phyloP scores from a whole-genome alignment of 163 green algal genomes.

The Botryococcus braunii region DNA sequence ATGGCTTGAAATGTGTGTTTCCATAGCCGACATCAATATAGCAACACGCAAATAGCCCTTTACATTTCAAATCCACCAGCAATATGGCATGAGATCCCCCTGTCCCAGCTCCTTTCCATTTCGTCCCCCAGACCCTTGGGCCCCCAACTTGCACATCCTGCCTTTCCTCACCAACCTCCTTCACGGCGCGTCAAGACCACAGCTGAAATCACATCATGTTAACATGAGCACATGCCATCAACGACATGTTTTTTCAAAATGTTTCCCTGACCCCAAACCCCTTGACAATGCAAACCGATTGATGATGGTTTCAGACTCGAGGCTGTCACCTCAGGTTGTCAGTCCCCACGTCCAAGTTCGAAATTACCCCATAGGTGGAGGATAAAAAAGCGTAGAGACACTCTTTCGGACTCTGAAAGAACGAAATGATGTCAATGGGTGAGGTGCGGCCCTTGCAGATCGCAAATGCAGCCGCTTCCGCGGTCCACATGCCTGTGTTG shows the following conservation, averaged over 20 bases:
- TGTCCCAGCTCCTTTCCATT: background rate
- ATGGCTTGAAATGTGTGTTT: too few species aligned
- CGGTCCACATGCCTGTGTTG: conserved; percentile 47
- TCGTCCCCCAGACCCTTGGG: background rate
- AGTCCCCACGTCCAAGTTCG: conserved; percentile 42
- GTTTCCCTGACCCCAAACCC: background rate
- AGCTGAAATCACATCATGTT: background rate
- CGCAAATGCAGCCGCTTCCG: conserved; percentile 35
- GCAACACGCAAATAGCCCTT: background rate
- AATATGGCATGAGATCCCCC: background rate
- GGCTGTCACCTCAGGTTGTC: conserved; percentile 33
- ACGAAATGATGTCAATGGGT: conserved; percentile 32
- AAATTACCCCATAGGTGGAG: conserved; percentile 40
- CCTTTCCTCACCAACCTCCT: background rate
- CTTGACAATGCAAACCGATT: background rate
- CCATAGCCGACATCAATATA: background rate
- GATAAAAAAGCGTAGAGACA: conserved; percentile 42
- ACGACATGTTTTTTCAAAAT: background rate
- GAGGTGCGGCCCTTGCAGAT: conserved; percentile 29
- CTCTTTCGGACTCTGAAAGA: conserved; percentile 25
- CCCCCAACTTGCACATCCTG: background rate
- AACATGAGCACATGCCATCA: background rate
- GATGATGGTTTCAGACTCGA: background rate
- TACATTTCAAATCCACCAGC: background rate
- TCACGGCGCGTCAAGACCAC: background rate